Evolutionary conservation across 768 basidiomycete species (phyloP).

Genomic region (Suillus placidus): DNA sequence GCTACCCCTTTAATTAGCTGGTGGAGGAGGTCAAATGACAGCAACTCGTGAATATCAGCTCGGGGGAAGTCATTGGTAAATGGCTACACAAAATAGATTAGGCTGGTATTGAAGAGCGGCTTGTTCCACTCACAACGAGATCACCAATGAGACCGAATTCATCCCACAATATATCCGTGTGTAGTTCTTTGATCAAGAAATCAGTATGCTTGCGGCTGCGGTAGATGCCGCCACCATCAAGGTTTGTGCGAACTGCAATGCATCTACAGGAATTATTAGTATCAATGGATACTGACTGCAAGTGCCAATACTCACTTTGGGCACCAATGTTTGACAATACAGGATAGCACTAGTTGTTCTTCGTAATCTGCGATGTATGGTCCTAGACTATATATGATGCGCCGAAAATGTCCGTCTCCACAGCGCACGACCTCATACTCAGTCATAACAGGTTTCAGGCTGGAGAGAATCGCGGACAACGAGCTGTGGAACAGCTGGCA

Average conservation of each 20-base stretch:
- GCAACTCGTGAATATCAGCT: not conserved
- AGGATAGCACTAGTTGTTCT: slow-evolving; percentile 37
- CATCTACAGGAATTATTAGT: slow-evolving; percentile 25
- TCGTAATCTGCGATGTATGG: slow-evolving; percentile 45
- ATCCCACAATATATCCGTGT: slow-evolving; percentile 36
- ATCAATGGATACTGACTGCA: slow-evolving; percentile 6
- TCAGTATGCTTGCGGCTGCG: slow-evolving; percentile 28
- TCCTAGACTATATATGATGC: slow-evolving; percentile 36
- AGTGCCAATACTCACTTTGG: slow-evolving; percentile 26
- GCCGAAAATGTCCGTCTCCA: slow-evolving; percentile 34
- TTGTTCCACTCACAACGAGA: slow-evolving; percentile 28
- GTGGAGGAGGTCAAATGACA: slow-evolving; percentile 1
- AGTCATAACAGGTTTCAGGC: slow-evolving; percentile 29
- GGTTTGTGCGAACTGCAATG: slow-evolving; percentile 10
- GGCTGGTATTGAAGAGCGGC: not conserved
- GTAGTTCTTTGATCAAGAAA: slow-evolving; percentile 24
- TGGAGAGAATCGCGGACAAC: slow-evolving; percentile 27
- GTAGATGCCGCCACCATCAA: slow-evolving; percentile 25
- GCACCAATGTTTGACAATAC: slow-evolving; percentile 42
- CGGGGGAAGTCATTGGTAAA: not conserved
- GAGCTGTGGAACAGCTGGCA: slow-evolving; percentile 35
- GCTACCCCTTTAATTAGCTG: not conserved
- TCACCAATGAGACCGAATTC: slow-evolving; percentile 37
- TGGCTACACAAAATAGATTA: not conserved
- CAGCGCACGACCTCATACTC: slow-evolving; percentile 26